Base-by-base conservation (phyloP, 2,329 filamentous ascomycete genomes). In the Paraphoma sp. region DNA sequence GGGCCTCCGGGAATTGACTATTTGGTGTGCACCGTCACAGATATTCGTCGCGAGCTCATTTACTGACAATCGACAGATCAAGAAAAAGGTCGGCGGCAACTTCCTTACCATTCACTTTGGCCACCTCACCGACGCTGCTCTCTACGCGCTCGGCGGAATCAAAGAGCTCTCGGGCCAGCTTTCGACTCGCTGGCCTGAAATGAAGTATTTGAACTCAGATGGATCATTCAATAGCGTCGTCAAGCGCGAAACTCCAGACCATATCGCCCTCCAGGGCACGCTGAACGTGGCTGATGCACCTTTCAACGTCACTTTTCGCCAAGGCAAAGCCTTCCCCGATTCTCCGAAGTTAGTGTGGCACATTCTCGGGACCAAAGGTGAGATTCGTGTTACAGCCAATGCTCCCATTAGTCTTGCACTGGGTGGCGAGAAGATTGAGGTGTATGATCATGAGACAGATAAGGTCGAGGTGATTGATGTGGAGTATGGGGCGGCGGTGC, bases 361-460 rank as follows among this genome's bases (percentile, higher is more conserved):
- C 6, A 79, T 87, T 40, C 75, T 80, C 44, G 84, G 85, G 7
- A 72, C 71, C n/a, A 75, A 75, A 46, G 78, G 75, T 4, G 72
- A 76, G 51, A 56, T 79, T 33, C 64, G 67, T 11, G 53, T 79
- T 30, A 71, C 72, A 7, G 71, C 70, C 1, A 61, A 60, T 52
- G 57, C 64, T 1, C 65, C 48, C 40, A 56, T 74, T 57, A 77
- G 45, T 18, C 48, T 69, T 14, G 76, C 80, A 45, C 63, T 73
- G 0, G 69, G 72, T 0, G 73, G 73, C 0, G 71, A 82, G 10
- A 76, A 77, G 11, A 74, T 86, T 8, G 77, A 84, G 41, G 64
- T 87, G 0, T 81, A 84, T 53, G 79, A 86, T 40, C 80, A 81
- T 46, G 79, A 71, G 28, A 81, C 70, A 0, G 81, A 81, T 29